Conservation (phyloP, 257 asterid species). For the Gentiana dahurica region DNA sequence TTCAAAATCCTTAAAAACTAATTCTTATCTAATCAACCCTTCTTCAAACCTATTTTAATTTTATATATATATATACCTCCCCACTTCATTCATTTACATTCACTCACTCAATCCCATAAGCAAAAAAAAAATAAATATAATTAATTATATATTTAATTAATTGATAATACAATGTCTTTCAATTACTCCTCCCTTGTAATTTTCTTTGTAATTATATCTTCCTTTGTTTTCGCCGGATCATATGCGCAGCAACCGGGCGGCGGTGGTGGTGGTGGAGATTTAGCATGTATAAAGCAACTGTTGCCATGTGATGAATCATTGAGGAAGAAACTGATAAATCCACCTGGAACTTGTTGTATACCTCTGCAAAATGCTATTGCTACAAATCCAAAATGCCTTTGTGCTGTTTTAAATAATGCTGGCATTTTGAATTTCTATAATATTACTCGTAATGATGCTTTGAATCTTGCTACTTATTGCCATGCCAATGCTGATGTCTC, state of each 20-base stretch:
- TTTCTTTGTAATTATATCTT: not conserved
- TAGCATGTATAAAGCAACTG: not conserved
- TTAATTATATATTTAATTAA: too few relatives aligned
- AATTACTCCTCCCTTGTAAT: not conserved
- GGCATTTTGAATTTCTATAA: not conserved
- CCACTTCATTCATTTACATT: too few relatives aligned
- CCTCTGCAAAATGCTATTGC: constrained; percentile 4
- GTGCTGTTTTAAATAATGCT: constrained; percentile 1
- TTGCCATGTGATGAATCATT: not conserved
- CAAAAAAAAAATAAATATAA: too few relatives aligned
- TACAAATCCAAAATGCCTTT: constrained; percentile 4
- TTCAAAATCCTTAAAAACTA: too few relatives aligned
- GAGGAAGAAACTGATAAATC: not conserved
- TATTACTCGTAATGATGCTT: constrained; percentile 1
- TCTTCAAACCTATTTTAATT: too few relatives aligned
- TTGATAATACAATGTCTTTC: not conserved
- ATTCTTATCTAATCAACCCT: too few relatives aligned
- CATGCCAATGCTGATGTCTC: constrained; percentile 1
- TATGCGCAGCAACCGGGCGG: not conserved
- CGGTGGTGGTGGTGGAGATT: not conserved
- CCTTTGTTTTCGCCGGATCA: not conserved
- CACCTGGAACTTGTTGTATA: constrained; percentile 2
- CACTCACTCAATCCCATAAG: too few relatives aligned
- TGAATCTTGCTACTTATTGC: constrained; percentile 6
- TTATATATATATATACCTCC: too few relatives aligned